Evolutionary conservation across 2,329 filamentous ascomycete species (phyloP).

Genomic region (Kalmusia sp.): DNA sequence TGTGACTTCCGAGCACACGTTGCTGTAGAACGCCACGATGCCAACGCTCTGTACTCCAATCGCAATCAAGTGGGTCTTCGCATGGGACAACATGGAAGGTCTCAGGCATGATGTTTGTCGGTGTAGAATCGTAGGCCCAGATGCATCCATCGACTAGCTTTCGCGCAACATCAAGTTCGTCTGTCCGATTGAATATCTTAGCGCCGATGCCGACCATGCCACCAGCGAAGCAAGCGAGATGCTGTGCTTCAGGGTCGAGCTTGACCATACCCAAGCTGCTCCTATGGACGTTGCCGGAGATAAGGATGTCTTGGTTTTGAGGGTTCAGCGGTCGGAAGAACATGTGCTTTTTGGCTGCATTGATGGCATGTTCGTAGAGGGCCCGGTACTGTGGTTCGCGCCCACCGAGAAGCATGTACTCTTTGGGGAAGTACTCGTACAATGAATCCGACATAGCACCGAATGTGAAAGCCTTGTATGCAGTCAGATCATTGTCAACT

Average conservation of each 20-base stretch:
- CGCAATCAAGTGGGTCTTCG: conserved; percentile 46
- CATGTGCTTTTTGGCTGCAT: conserved; percentile 74
- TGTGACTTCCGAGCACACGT: conserved; percentile 14
- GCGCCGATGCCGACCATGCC: conserved; percentile 63
- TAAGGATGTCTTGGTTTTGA: conserved; percentile 71
- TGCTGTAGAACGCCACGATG: conserved; percentile 47
- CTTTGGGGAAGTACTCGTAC: conserved; percentile 66
- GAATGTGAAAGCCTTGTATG: conserved; percentile 55
- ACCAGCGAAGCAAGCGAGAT: conserved; percentile 62
- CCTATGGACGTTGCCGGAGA: conserved; percentile 65
- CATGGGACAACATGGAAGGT: conserved; percentile 54
- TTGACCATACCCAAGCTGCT: conserved; percentile 53
- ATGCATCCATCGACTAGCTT: conserved; percentile 63
- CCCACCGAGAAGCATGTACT: conserved; percentile 80
- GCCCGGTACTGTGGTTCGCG: conserved; percentile 73
- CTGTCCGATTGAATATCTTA: conserved; percentile 57
- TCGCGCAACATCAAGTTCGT: conserved; percentile 57
- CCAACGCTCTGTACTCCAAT: conserved; percentile 52
- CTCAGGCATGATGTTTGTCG: conserved; percentile 63
- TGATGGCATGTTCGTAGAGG: conserved; percentile 73
- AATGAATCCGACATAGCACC: conserved; percentile 64
- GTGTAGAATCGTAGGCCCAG: conserved; percentile 60
- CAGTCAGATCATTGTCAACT: conserved; percentile 34
- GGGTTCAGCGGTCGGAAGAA: conserved; percentile 80
- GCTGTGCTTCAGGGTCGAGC: conserved; percentile 54